These are phyloP conservation scores for Dalbergia cultrata DNA, from an alignment of 306 rosid species.

Conservation along the genomic window DNA sequence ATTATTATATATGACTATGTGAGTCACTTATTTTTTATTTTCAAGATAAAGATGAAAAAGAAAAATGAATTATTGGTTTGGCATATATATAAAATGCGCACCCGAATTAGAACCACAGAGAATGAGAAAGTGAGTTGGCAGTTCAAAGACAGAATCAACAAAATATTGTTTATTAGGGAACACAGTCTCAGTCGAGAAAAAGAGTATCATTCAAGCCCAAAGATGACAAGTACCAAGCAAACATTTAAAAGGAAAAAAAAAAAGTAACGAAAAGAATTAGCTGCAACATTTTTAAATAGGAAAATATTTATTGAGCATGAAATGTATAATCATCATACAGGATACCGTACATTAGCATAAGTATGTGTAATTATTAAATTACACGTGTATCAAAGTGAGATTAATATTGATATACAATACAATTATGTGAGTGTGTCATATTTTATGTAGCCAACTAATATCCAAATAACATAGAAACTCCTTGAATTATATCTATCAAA, in stretches of 20 bases:
- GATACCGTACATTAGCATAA: too few species aligned
- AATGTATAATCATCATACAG: too few species aligned
- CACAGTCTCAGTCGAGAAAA: neutral
- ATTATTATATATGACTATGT: neutral
- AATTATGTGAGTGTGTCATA: too few species aligned
- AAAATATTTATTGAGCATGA: too few species aligned
- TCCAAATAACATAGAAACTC: too few species aligned
- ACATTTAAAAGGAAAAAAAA: neutral
- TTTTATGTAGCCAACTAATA: too few species aligned
- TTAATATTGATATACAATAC: too few species aligned
- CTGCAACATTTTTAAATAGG: neutral
- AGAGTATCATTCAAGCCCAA: neutral
- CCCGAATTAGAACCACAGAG: neutral
- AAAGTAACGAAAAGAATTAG: too few species aligned
- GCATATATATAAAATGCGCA: neutral
- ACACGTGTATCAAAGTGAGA: too few species aligned
- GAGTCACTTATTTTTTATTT: neutral
- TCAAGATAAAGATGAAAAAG: neutral
- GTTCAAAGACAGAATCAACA: neutral
- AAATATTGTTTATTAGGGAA: neutral
- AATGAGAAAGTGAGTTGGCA: neutral
- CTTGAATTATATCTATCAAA: too few species aligned
- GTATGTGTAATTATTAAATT: too few species aligned
- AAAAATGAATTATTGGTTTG: neutral
- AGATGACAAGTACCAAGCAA: neutral